Base-by-base conservation (phyloP, 768 basidiomycete species). In the Sarcodon aspratus region DNA sequence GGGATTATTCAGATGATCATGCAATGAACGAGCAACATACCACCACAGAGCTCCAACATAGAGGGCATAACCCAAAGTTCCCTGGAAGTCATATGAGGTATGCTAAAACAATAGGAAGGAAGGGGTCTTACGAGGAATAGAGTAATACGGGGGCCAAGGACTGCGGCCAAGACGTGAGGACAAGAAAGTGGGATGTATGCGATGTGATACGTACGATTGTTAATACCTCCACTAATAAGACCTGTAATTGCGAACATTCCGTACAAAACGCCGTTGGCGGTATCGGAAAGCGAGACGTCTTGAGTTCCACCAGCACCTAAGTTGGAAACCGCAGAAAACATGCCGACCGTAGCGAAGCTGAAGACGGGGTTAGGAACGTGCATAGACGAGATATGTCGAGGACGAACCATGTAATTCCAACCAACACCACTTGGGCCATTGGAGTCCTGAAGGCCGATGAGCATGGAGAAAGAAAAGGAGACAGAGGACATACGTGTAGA, bases 61-160 rank as follows among this genome's bases (percentile, higher is more conserved):
- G 45, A 76, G 57, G 1, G 71, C 66, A 52, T 79, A 79, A 38
- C 77, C 78, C 46, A 66, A 66, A 2, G 75, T 70, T 6, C 77
- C 40, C 40, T 42, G 13, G 11, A 13, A 17, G 2, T 13, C 21
- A 27, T 27, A 27, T 27, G 21, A 27, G 21, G 21, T 27, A 27
- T 27, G 21, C 21, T 27, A 27, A 27, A 27, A 27, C 2, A 27
- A 27, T 3, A 27, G 40, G 9, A 27, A 42, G 13, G 15, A 42
- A n/a, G 15, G 7, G 11, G 13, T 6, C 40, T 13, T 9, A 42
- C 78, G 49, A 78, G 36, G 55, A 67, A 67, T 15, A 79, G 65
- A 0, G 78, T 76, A 9, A 69, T 50, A 12, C 69, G 66, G 21
- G 74, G 69, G 2, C 77, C 77, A n/a, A 79, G 68, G 7, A 69